Evolutionary conservation across 345 rosid species (phyloP).

Genomic region (Bruguiera parviflora): DNA sequence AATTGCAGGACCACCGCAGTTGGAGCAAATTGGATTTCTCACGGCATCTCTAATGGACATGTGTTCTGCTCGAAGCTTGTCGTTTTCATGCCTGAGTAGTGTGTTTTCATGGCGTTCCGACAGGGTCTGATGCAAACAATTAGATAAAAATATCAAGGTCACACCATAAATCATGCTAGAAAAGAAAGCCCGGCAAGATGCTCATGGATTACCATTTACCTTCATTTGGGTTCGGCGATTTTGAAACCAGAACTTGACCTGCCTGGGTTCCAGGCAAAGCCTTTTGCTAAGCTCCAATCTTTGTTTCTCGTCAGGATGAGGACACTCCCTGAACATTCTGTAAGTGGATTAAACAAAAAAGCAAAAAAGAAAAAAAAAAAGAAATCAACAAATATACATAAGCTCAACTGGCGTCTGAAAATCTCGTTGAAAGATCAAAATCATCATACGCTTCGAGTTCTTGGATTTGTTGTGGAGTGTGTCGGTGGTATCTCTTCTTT

Average conservation of each 20-base stretch:
- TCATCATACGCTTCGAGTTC: conserved; percentile 85
- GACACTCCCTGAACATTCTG: conserved; percentile 84
- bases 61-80: conserved; percentile 83
- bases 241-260: conserved; percentile 97
- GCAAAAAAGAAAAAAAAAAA: not conserved
- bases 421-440: not conserved
- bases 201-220: conserved; percentile 35
- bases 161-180: not conserved
- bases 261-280: conserved; percentile 82
- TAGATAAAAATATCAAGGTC: not conserved
- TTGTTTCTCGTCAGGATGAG: conserved; percentile 97
- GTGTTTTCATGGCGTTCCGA: conserved; percentile 87
- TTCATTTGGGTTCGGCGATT: conserved; percentile 96
- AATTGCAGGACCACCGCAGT: conserved; percentile 88
- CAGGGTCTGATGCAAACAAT: conserved; percentile 51
- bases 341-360: not conserved
- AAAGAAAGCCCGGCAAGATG: not conserved
- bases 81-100: conserved; percentile 76
- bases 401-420: not conserved
- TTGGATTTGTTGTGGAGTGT: conserved; percentile 99
- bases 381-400: not conserved
- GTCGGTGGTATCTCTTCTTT: conserved; percentile 98
- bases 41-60: conserved; percentile 81
- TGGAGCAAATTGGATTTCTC: conserved; percentile 82
- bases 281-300: conserved; percentile 72